Evolutionary conservation across 2,329 filamentous ascomycete genomes (phyloP).

Genomic region (Gaeumannomyces sp.): DNA sequence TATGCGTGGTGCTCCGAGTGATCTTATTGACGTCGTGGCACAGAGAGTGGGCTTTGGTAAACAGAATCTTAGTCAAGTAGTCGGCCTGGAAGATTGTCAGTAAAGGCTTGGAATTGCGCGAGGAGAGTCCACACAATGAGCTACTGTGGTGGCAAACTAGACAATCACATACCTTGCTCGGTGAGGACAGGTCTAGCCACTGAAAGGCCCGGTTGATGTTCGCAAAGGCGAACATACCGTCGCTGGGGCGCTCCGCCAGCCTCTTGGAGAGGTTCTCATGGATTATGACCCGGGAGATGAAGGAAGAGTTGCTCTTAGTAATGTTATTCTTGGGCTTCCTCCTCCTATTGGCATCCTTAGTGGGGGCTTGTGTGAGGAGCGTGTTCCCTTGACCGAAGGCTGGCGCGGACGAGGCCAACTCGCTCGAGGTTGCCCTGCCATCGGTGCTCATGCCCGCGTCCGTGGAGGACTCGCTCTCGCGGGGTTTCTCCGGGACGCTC

Average conservation of each 20-base stretch:
- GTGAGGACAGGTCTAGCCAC: slow-evolving; percentile 84
- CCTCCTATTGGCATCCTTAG: slow-evolving; percentile 69
- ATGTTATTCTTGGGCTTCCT: slow-evolving; percentile 98
- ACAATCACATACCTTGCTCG: slow-evolving; percentile 50
- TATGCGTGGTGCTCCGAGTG: slow-evolving; percentile 72
- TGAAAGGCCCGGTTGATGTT: slow-evolving; percentile 95
- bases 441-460: slow-evolving; percentile 55
- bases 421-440: slow-evolving; percentile 46
- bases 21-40: slow-evolving; percentile 87
- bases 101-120: not conserved
- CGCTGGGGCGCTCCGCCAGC: slow-evolving; percentile 67
- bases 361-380: slow-evolving; percentile 55
- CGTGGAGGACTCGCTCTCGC: slow-evolving; percentile 53
- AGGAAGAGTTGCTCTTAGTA: slow-evolving; percentile 96
- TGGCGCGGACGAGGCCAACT: slow-evolving; percentile 42
- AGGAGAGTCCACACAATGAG: not conserved
- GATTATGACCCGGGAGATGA: slow-evolving; percentile 92
- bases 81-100: slow-evolving; percentile 56
- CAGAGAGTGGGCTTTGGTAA: slow-evolving; percentile 91
- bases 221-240: slow-evolving; percentile 84
- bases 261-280: slow-evolving; percentile 77
- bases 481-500: slow-evolving; percentile 56
- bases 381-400: slow-evolving; percentile 85
- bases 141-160: not conserved
- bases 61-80: slow-evolving; percentile 90